Base-by-base conservation (phyloP, 345 rosid genomes). In the Euphorbia tirucalli region DNA sequence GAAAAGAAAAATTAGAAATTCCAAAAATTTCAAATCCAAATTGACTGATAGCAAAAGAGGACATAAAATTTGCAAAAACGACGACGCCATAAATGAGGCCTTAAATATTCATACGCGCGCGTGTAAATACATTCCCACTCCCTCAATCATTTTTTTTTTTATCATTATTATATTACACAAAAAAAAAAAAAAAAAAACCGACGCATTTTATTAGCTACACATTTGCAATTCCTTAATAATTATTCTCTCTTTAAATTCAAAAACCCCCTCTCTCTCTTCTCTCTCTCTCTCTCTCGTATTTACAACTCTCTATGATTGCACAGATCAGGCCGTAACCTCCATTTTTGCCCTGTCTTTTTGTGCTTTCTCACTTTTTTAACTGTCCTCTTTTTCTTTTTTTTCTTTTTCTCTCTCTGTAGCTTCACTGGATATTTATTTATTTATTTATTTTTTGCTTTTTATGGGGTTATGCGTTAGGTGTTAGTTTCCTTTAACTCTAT, bases 281-380 rank as follows among this genome's bases (percentile, higher is more conserved):
- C 74, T 65, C 27, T 18, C 73, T 31, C 46, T 41, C 41, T 35
- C 19, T 14, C 28, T 13, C 44, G 16, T 25, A 30, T 50, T 13
- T 35, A 43, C 32, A 22, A 2, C 35, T 14, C 69, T 16, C 43
- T 69, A 56, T 75, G 78, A 65, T 74, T 80, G 67, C 56, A 7
- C 60, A 77, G 83, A 82, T 79, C 79, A 71, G 70, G 69, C 49
- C 49, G 13, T 55, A 37, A 35, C 49, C 65, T 35, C 74, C 44
- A 35, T 73, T 66, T 49, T 27, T 4, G 35, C 27, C 18, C 63
- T 46, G 19, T 54, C 61, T 56, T 19, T 25, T 46, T 58, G 43
- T 75, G 31, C 50, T 46, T 61, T n/a, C 18, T 46, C 52, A 2
- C 30, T 69, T 49, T 32, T 30, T 19, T 14, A 43, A 37, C 22